Percentiles rank a stretch among this genome's conserved stretches.
These are phyloP conservation scores for Aspergillus fumigatus DNA, from an alignment of 2,329 filamentous ascomycete genomes.

Conservation along the genomic window DNA sequence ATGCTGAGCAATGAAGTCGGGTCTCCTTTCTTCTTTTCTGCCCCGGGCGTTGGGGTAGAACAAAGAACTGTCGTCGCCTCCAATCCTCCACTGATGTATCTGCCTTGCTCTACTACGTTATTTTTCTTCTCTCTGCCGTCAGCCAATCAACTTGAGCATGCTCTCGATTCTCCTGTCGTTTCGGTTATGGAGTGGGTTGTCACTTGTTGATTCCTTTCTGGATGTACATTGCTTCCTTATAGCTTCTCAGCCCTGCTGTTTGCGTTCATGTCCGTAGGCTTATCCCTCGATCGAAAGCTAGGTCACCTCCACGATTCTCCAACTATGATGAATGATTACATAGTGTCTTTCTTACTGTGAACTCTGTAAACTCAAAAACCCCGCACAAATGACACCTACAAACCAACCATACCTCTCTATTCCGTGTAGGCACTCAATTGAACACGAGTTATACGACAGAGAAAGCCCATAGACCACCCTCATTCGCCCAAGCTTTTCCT, in stretches of 20 bases:
- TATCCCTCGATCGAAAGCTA: neutral
- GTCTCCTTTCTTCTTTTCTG: neutral
- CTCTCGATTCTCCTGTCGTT: neutral
- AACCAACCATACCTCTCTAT: too few species aligned
- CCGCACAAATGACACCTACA: too few species aligned
- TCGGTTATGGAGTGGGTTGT: neutral
- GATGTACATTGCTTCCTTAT: neutral
- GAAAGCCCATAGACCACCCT: neutral
- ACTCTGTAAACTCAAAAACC: neutral
- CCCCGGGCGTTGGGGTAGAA: neutral
- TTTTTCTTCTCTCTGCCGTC: neutral
- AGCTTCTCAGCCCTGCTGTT: neutral
- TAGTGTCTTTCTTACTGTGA: neutral
- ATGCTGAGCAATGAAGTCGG: neutral
- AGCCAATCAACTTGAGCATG: neutral
- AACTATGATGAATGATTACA: too few species aligned
- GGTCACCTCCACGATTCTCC: neutral
- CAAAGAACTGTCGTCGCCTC: neutral
- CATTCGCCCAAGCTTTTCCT: neutral
- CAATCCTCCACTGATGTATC: neutral
- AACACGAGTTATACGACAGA: too few species aligned
- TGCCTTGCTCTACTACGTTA: neutral
- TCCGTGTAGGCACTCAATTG: neutral
- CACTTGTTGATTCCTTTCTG: neutral
- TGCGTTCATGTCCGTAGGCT: neutral